Conservation (phyloP, 805 yeast species). For the Sugiyamaella smithiae region DNA sequence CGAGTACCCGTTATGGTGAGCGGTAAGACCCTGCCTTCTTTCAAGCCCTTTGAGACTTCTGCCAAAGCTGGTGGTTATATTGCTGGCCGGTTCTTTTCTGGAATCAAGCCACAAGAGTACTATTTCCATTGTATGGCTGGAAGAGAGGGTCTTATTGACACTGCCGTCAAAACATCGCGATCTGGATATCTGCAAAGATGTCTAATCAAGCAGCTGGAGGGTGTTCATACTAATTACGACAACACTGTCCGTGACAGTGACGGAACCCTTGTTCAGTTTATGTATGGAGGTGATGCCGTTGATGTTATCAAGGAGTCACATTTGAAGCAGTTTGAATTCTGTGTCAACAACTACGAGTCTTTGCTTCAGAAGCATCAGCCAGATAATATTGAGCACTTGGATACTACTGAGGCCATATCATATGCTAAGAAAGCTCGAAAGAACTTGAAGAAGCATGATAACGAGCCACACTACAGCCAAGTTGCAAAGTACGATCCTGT, state of each 20-base stretch:
- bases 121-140: slow-evolving; percentile 99
- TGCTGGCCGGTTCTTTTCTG: slow-evolving; percentile 95
- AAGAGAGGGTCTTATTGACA: slow-evolving; percentile 98
- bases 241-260: slow-evolving; percentile 94
- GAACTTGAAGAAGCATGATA: slow-evolving; percentile 52
- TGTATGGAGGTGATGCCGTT: slow-evolving; percentile 96
- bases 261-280: slow-evolving; percentile 88
- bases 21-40: slow-evolving; percentile 95
- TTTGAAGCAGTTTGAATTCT: slow-evolving; percentile 89
- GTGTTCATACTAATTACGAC: slow-evolving; percentile 91
- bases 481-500: slow-evolving; percentile 79
- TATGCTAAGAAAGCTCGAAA: slow-evolving; percentile 84
- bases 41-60: slow-evolving; percentile 94
- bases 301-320: slow-evolving; percentile 95
- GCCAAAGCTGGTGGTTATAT: slow-evolving; percentile 99
- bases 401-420: slow-evolving; percentile 75
- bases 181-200: slow-evolving; percentile 99
- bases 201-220: slow-evolving; percentile 95
- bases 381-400: slow-evolving; percentile 64
- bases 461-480: slow-evolving; percentile 62
- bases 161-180: slow-evolving; percentile 97
- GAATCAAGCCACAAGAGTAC: slow-evolving; percentile 97
- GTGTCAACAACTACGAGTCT: slow-evolving; percentile 86
- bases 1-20: slow-evolving; percentile 99
- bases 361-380: slow-evolving; percentile 85